phyloP scores from a whole-genome alignment of 352 stramenopile genomes.

The Phytophthora podocarpi region DNA sequence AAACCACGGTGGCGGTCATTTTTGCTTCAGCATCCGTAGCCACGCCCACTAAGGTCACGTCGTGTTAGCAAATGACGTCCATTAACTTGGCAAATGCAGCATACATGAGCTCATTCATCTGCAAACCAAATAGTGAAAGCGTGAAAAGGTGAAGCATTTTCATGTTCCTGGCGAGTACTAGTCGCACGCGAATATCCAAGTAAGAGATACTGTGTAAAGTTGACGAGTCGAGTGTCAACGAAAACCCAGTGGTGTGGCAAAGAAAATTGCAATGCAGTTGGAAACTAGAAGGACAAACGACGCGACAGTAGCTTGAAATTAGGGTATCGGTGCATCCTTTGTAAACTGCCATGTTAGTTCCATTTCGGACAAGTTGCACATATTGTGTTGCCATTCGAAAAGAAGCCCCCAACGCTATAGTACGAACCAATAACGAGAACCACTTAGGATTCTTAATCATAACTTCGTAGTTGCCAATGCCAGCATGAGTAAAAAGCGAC shows the following conservation, averaged over 20 bases:
- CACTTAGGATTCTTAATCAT: too few species aligned
- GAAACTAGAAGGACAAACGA: neutral
- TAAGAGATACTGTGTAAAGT: constrained; percentile 4
- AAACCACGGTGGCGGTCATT: too few species aligned
- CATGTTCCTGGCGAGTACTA: neutral
- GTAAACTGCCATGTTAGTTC: constrained; percentile 6
- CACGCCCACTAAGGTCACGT: too few species aligned
- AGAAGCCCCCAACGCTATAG: too few species aligned
- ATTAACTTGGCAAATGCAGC: neutral
- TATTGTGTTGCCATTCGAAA: neutral
- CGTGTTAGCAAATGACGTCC: too few species aligned
- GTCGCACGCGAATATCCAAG: neutral
- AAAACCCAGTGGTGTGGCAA: neutral
- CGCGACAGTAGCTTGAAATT: neutral
- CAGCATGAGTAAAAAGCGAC: too few species aligned
- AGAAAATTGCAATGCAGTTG: neutral
- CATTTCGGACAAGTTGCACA: constrained; percentile 4
- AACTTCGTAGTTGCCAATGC: too few species aligned
- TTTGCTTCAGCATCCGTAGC: too few species aligned
- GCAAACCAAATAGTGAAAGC: neutral
- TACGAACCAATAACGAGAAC: too few species aligned
- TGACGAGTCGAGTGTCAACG: neutral
- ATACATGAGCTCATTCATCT: neutral
- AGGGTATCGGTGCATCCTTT: neutral
- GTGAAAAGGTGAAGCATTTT: neutral